A percentile compares a stretch with the other conserved stretches of the same genome.
Evolutionary conservation across 2,329 filamentous ascomycete species (phyloP).

Genomic region (Arthrobotrys sinensis): DNA sequence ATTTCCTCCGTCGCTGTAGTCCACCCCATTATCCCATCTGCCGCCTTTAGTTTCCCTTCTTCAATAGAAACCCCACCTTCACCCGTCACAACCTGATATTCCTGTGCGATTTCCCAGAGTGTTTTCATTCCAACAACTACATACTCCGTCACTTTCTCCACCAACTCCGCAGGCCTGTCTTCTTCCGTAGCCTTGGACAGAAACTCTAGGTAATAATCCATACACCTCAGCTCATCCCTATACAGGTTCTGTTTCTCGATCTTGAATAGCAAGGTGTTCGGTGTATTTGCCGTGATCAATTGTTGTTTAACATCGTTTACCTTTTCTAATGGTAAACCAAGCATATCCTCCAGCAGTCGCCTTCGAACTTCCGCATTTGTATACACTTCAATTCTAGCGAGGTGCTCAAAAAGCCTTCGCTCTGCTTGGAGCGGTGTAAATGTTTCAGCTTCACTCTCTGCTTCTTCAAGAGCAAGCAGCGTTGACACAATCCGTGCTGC

Average conservation of each 20-base stretch:
- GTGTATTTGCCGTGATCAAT: slow-evolving; percentile 75
- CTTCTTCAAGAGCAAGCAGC: slow-evolving; percentile 67
- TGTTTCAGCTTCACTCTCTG: slow-evolving; percentile 33
- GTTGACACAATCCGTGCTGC: slow-evolving; percentile 69
- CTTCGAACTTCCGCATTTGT: slow-evolving; percentile 4
- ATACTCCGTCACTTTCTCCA: slow-evolving; percentile 15
- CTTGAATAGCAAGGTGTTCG: slow-evolving; percentile 75
- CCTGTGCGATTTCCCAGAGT: slow-evolving; percentile 52
- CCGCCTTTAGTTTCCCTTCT: slow-evolving; percentile 39
- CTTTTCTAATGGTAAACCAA: slow-evolving; percentile 63
- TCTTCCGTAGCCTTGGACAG: slow-evolving; percentile 14
- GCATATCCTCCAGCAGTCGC: slow-evolving; percentile 42
- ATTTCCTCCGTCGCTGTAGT: slow-evolving; percentile 56
- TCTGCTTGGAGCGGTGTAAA: slow-evolving; percentile 46
- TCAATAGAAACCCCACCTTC: slow-evolving; percentile 54
- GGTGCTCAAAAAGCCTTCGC: slow-evolving; percentile 35
- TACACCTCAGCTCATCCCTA: slow-evolving; percentile 84
- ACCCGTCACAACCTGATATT: slow-evolving; percentile 25
- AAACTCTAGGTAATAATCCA: slow-evolving; percentile 66
- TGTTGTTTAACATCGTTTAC: slow-evolving; percentile 68
- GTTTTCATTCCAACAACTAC: slow-evolving; percentile 35
- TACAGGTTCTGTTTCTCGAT: slow-evolving; percentile 97
- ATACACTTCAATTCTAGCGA: slow-evolving; percentile 16
- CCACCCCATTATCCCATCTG: slow-evolving; percentile 58
- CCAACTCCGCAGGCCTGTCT: background rate